Conservation (phyloP, 257 asterid genomes). For the Lycium ferocissimum region DNA sequence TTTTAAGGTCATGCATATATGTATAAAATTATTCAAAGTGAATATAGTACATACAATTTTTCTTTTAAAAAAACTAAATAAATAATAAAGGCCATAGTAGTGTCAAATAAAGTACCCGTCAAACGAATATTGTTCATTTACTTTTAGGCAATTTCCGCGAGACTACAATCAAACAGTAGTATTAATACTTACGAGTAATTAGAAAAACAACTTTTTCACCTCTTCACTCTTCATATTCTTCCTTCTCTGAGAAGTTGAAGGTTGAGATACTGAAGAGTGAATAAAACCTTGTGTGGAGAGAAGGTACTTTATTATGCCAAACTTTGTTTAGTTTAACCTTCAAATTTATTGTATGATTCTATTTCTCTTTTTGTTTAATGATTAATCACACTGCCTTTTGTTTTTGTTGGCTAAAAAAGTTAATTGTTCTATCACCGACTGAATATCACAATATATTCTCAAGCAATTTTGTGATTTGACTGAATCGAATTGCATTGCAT, state of each 20-base stretch:
- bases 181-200: no score
- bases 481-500: not conserved
- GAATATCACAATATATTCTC: not conserved
- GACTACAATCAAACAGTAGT: not conserved
- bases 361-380: not conserved
- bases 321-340: not conserved
- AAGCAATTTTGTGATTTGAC: not conserved
- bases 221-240: not conserved
- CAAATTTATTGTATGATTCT: not conserved
- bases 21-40: no score
- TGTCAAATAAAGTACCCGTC: no score
- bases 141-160: constrained; percentile 7
- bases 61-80: no score
- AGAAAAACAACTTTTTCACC: not conserved
- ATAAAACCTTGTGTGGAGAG: no score
- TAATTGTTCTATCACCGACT: not conserved
- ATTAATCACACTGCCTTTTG: not conserved
- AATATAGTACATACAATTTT: not conserved
- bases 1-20: not conserved
- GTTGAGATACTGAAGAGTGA: not conserved
- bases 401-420: not conserved
- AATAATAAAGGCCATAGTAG: no score
- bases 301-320: no score
- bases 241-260: constrained; percentile 41
- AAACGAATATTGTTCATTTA: not conserved